Conservation (phyloP, 2,329 filamentous ascomycete genomes). For the Colletotrichum sp. region DNA sequence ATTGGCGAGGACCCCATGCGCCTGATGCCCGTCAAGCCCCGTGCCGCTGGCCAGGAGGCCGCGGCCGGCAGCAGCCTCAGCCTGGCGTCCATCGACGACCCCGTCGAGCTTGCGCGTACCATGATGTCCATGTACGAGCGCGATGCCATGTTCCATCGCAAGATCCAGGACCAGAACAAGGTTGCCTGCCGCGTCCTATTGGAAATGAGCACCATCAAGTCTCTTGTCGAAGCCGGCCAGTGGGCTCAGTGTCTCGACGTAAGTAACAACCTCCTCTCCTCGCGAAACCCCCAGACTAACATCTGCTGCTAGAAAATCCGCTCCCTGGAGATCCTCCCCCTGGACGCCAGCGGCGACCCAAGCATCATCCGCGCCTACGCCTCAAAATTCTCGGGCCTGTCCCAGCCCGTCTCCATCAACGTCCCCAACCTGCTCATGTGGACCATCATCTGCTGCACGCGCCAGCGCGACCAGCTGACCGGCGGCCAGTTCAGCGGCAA, state of each 20-base stretch:
- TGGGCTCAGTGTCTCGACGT: constrained; percentile 66
- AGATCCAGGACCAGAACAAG: constrained; percentile 62
- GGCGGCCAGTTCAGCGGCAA: constrained; percentile 77
- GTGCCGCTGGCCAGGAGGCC: constrained; percentile 48
- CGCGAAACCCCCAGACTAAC: not conserved
- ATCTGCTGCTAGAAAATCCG: constrained; percentile 67
- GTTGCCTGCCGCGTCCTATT: constrained; percentile 61
- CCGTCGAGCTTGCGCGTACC: constrained; percentile 62
- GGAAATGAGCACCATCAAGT: constrained; percentile 67
- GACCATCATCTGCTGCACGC: constrained; percentile 86
- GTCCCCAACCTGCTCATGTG: constrained; percentile 92
- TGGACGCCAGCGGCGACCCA: constrained; percentile 77
- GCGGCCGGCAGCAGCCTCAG: constrained; percentile 62
- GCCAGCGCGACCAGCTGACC: constrained; percentile 75
- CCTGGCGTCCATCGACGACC: constrained; percentile 64
- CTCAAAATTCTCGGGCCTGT: constrained; percentile 78
- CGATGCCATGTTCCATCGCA: constrained; percentile 65
- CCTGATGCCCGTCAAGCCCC: constrained; percentile 80
- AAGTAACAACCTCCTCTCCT: constrained; percentile 35
- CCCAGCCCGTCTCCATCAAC: constrained; percentile 84
- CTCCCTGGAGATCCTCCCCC: constrained; percentile 77
- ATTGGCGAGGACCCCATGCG: constrained; percentile 82
- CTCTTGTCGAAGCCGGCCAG: constrained; percentile 55
- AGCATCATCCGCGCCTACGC: constrained; percentile 80
- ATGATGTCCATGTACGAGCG: constrained; percentile 70